A percentile compares a stretch with the other conserved stretches of the same genome.
Evolutionary conservation across 805 yeast genomes (phyloP).

Genomic region (Candida ipomoeae): DNA sequence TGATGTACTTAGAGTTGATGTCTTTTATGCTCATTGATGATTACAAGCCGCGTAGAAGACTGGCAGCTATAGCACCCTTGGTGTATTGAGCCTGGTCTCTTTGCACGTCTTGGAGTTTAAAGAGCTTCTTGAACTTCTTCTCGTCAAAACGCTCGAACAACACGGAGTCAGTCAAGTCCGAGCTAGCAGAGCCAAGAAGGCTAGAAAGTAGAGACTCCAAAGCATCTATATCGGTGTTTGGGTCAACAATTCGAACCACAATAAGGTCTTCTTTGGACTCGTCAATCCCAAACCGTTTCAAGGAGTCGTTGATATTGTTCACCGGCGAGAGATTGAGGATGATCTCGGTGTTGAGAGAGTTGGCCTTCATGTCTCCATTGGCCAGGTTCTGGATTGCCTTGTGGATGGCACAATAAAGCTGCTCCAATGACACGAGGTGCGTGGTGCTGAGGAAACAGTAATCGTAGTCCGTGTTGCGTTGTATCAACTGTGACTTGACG

Average conservation of each 20-base stretch:
- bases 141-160: conserved; percentile 22
- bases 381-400: conserved; percentile 52
- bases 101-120: conserved; percentile 28
- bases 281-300: conserved; percentile 66
- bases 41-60: conserved; percentile 16
- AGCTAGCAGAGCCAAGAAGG: conserved; percentile 13
- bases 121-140: conserved; percentile 32
- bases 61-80: conserved; percentile 14
- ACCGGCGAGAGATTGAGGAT: conserved; percentile 66
- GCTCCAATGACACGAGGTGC: conserved; percentile 57
- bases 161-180: conserved; percentile 23
- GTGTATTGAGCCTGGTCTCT: conserved; percentile 11
- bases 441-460: conserved; percentile 64
- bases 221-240: conserved; percentile 14
- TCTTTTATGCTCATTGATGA: no score
- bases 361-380: conserved; percentile 53
- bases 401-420: conserved; percentile 56
- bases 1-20: no score
- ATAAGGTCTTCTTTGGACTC: conserved; percentile 43
- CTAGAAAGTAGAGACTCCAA: conserved; percentile 25
- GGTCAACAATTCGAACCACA: conserved; percentile 45
- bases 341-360: conserved; percentile 66
- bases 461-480: conserved; percentile 47
- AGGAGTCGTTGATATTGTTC: conserved; percentile 67
- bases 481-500: conserved; percentile 43